A percentile compares a stretch with the other conserved stretches of the same genome.
These are phyloP conservation scores for Aschersonia sp. DNA, from an alignment of 2,329 filamentous ascomycete species.

Conservation along the genomic window DNA sequence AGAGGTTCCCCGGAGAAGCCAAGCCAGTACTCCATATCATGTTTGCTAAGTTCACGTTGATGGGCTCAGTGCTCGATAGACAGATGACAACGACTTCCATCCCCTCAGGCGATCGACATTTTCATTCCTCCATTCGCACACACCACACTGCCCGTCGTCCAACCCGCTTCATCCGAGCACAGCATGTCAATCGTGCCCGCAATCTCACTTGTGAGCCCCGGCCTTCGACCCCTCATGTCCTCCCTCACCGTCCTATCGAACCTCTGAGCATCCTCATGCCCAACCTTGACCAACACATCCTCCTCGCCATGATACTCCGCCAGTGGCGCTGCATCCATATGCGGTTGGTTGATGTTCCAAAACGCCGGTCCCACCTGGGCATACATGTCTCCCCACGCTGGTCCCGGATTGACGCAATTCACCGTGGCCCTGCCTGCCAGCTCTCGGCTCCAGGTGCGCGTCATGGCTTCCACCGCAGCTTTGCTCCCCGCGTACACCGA, in stretches of 20 bases:
- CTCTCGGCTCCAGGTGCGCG: slow-evolving; percentile 43
- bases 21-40: too few species aligned
- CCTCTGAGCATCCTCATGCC: slow-evolving; percentile 13
- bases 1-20: too few species aligned
- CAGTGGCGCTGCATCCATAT: slow-evolving; percentile 20
- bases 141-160: slow-evolving; percentile 59
- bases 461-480: slow-evolving; percentile 44
- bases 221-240: slow-evolving; percentile 18
- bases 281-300: slow-evolving; percentile 14
- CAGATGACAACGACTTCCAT: neutral
- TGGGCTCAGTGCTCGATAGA: neutral
- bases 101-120: slow-evolving; percentile 18
- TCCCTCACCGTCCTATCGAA: slow-evolving; percentile 19
- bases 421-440: slow-evolving; percentile 37
- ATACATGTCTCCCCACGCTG: slow-evolving; percentile 39
- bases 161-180: slow-evolving; percentile 48
- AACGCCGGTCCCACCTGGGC: slow-evolving; percentile 17
- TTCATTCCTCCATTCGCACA: slow-evolving; percentile 48
- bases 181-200: slow-evolving; percentile 59
- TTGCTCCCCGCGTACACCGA: slow-evolving; percentile 43
- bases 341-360: slow-evolving; percentile 23
- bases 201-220: slow-evolving; percentile 35
- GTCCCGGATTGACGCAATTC: slow-evolving; percentile 43
- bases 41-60: too few species aligned
- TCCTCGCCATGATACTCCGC: slow-evolving; percentile 18